These are phyloP conservation scores for Stylosanthes scabra DNA, from an alignment of 331 rosid species.

Conservation along the genomic window DNA sequence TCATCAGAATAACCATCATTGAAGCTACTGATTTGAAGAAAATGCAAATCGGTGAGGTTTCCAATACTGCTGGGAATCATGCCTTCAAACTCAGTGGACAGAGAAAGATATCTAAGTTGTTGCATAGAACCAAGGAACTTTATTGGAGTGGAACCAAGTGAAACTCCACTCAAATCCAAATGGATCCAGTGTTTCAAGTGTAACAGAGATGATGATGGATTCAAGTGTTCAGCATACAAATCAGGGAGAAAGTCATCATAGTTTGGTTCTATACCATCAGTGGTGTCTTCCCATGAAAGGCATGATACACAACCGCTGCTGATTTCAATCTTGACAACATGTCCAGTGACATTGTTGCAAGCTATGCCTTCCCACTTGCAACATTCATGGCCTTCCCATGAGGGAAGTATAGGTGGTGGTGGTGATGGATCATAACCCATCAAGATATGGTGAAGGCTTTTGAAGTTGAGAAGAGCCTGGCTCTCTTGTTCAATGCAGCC, in stretches of 20 bases:
- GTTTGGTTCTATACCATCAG: neutral
- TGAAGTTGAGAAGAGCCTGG: constrained; percentile 35
- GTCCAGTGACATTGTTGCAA: constrained; percentile 25
- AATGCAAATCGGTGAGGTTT: constrained; percentile 45
- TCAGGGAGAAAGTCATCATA: neutral
- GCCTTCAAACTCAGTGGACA: constrained; percentile 39
- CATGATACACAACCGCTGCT: constrained; percentile 1
- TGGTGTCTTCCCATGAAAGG: neutral
- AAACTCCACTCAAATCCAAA: constrained; percentile 56
- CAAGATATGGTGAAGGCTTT: constrained; percentile 14
- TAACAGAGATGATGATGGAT: constrained; percentile 37
- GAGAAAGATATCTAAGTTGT: constrained; percentile 40
- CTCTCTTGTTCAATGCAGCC: constrained; percentile 38
- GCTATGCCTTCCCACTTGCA: constrained; percentile 48
- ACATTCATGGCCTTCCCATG: constrained; percentile 41
- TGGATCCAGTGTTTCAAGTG: constrained; percentile 35
- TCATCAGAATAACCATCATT: constrained; percentile 13
- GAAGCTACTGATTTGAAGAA: constrained; percentile 47
- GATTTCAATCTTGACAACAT: constrained; percentile 35
- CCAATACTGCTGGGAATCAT: constrained; percentile 36
- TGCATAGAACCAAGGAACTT: constrained; percentile 42
- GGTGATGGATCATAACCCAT: too few species aligned
- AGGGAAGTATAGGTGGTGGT: constrained; percentile 3
- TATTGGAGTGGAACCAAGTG: constrained; percentile 32
- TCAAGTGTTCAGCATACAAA: neutral